Evolutionary conservation across 1,284 basidiomycete genomes (phyloP).

Genomic region (Volvariella surrecta): DNA sequence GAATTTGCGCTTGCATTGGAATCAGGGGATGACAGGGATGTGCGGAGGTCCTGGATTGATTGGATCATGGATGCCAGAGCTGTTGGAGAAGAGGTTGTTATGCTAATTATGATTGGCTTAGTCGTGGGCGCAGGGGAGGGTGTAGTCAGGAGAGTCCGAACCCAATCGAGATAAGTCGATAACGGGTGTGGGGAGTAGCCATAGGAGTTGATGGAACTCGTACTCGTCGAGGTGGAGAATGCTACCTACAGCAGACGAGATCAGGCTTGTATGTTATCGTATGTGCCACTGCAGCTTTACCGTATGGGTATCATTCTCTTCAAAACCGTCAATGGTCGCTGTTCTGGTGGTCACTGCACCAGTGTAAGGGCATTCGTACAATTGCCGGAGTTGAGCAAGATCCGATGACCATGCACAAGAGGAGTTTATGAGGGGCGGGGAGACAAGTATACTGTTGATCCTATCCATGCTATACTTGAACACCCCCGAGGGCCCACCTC

Average conservation of each 20-base stretch:
- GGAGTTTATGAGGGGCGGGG: slow-evolving; percentile 62
- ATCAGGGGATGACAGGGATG: slow-evolving; percentile 18
- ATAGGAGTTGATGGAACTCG: slow-evolving; percentile 65
- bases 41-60: slow-evolving; percentile 49
- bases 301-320: slow-evolving; percentile 50
- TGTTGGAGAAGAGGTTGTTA: slow-evolving; percentile 48
- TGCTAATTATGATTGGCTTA: slow-evolving; percentile 72
- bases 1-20: slow-evolving; percentile 7
- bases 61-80: slow-evolving; percentile 48
- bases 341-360: slow-evolving; percentile 76
- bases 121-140: slow-evolving; percentile 11
- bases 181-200: slow-evolving; percentile 75
- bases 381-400: slow-evolving; percentile 44
- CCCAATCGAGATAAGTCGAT: slow-evolving; percentile 52
- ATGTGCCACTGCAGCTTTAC: slow-evolving; percentile 35
- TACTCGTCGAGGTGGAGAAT: slow-evolving; percentile 34
- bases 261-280: slow-evolving; percentile 3
- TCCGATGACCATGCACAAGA: slow-evolving; percentile 76
- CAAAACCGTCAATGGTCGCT: slow-evolving; percentile 56
- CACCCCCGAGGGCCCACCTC: too few relatives aligned
- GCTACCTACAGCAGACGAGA: slow-evolving; percentile 36
- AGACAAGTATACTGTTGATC: slow-evolving; percentile 39
- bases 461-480: slow-evolving; percentile 29
- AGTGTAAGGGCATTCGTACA: slow-evolving; percentile 59
- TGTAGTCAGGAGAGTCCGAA: slow-evolving; percentile 39